Evolutionary conservation across 345 rosid genomes (phyloP), one percentile per base, ranked within the genome.

Genomic region (Mercurialis annua): DNA sequence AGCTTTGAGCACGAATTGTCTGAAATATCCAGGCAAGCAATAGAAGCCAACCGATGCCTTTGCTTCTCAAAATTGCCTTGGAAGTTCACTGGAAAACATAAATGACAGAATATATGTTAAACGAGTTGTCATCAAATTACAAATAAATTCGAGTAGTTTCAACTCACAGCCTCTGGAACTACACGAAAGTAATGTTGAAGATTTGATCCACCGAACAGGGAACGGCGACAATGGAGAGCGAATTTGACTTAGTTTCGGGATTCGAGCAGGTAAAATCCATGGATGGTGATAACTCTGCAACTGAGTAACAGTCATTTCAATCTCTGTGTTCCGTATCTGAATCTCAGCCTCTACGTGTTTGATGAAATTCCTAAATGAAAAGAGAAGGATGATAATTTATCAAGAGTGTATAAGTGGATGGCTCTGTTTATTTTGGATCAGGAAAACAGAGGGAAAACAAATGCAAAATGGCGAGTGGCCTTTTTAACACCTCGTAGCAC

Each of bases 41-140:
- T 27, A 14, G 51, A 62, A n/a, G 71, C 66, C 62, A 44, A 38
- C 48, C 69, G 66, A 67, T 75, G 65, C 63, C 49, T 34, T 36
- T 61, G 67, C 74, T 68, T 76, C 56, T 55, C 75, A 71, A 72
- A 72, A 67, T 67, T 71, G 69, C 67, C 80, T 69, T 72, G 77
- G 70, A 73, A 59, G 57, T 77, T 77, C 65, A 74, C 90, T 83
- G 75, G 56, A 55, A 70, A 63, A 56, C 44, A 40, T 40, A 40
- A 40, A 40, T 40, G 10, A 55, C 33, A 2, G 18, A 54, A 4
- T 5, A 40, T 27, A 9, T 23, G 30, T 23, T 23, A 10, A 40
- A 40, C 14, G 26, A 1, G 16, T 52, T 40, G 11, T 52, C 31
- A 14, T 10, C 16, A 52, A 52, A 52, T 23, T 52, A 9, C 3